These are phyloP conservation scores for Platismatia glauca DNA, from an alignment of 495 filamentous ascomycete genomes.

Conservation along the genomic window DNA sequence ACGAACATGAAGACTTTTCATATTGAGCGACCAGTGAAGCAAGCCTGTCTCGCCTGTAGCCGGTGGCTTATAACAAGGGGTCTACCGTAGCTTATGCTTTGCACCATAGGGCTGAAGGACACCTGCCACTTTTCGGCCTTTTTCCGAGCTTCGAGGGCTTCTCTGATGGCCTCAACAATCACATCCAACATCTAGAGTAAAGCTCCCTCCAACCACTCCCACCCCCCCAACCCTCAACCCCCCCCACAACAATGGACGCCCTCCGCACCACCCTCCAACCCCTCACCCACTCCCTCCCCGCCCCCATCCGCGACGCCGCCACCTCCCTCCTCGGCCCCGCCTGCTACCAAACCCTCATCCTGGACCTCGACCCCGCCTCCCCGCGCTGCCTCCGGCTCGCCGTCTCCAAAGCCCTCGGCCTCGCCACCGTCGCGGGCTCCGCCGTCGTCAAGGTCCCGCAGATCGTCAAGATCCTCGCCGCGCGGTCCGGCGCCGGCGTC, in stretches of 20 bases:
- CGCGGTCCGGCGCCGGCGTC: slow-evolving; percentile 69
- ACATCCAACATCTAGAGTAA: no score
- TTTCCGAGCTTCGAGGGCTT: not conserved
- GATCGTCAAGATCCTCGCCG: slow-evolving; percentile 78
- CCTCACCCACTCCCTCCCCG: slow-evolving; percentile 68
- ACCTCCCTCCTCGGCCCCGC: slow-evolving; percentile 67
- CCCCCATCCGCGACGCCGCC: slow-evolving; percentile 64
- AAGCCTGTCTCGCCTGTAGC: not conserved
- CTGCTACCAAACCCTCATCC: slow-evolving; percentile 77
- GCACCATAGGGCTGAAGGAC: slow-evolving; percentile 1
- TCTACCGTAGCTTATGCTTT: no score
- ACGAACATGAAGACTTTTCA: not conserved
- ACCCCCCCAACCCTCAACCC: not conserved
- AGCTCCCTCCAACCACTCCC: no score
- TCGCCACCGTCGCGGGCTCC: slow-evolving; percentile 82
- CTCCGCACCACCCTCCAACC: slow-evolving; percentile 63
- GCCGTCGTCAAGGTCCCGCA: slow-evolving; percentile 92
- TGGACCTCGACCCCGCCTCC: slow-evolving; percentile 66
- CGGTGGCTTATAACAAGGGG: not conserved
- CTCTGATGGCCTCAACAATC: not conserved
- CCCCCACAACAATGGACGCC: slow-evolving; percentile 32
- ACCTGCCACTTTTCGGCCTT: not conserved
- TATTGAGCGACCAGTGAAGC: not conserved
- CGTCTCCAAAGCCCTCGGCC: slow-evolving; percentile 83
- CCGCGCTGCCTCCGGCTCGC: slow-evolving; percentile 73